Percentiles rank a stretch among this genome's conserved stretches.
phyloP scores from a whole-genome alignment of 768 basidiomycete genomes.

The Collybia mongolica region DNA sequence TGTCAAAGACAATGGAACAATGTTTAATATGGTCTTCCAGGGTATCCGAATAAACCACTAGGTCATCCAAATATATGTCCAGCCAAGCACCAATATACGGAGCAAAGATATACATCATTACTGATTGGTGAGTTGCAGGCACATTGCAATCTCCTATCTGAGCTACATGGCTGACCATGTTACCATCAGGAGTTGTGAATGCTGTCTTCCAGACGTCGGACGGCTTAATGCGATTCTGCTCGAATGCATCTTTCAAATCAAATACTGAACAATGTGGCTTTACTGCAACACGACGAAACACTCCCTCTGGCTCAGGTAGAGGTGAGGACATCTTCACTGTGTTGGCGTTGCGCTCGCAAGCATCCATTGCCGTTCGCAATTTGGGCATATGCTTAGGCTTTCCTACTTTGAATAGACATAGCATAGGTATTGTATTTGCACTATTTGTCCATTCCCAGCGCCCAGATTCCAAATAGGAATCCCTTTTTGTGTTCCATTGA shows the following conservation, averaged over 20 bases:
- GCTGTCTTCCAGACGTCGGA: conserved; percentile 2
- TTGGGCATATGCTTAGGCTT: not conserved
- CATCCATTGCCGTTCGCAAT: not conserved
- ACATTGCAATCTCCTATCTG: conserved; percentile 6
- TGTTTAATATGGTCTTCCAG: conserved; percentile 29
- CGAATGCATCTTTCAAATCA: conserved; percentile 7
- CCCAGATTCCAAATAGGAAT: conserved; percentile 3
- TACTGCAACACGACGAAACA: not conserved
- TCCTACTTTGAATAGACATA: not conserved
- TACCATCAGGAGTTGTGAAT: conserved; percentile 12
- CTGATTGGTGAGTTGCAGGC: conserved; percentile 11
- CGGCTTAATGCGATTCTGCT: conserved; percentile 9
- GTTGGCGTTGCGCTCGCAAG: not conserved
- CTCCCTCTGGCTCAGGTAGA: conserved; percentile 5
- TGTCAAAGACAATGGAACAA: conserved; percentile 19
- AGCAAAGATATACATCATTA: conserved; percentile 36
- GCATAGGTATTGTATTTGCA: not conserved
- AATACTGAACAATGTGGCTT: conserved; percentile 1
- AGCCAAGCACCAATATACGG: conserved; percentile 18
- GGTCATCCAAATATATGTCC: conserved; percentile 5
- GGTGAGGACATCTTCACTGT: conserved; percentile 10
- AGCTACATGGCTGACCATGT: conserved; percentile 4
- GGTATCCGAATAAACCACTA: conserved; percentile 33
- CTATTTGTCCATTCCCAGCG: conserved; percentile 4
- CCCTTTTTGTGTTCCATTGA: conserved; percentile 10